Evolutionary conservation across 306 rosid genomes (phyloP), one percentile per base, ranked within the genome.

Genomic region (Gastrolobium bilobum): DNA sequence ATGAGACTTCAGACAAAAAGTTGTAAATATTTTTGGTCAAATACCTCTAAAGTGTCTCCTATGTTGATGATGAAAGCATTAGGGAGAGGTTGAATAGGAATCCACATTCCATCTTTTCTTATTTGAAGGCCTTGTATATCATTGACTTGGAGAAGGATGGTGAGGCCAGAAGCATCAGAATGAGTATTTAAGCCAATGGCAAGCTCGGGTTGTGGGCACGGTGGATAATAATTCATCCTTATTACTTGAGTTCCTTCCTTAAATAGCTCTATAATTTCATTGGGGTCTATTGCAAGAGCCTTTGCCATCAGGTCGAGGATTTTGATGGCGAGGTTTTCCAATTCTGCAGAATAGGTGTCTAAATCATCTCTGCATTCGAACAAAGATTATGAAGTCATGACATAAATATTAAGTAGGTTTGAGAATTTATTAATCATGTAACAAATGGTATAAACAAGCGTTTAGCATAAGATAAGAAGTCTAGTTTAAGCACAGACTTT

Each of bases 81-180:
- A 31, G 86, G 83, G 48, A 86, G 74, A 5, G 89, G 84, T 59
- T 26, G 26, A 44, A 86, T 66, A 3, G 82, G 77, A 79, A 86
- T 50, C 89, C 86, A 82, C 20, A 30, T 20, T 35, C 83, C 89
- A 39, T 79, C 83, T 54, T 86, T 82, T 46, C 56, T 31, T 46
- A 85, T 74, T 64, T 85, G 84, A 5, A 85, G 84, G 6, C 82
- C 84, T 68, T 78, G 82, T 0, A 73, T 46, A 3, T 86, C 85
- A 76, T 42, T 59, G 42, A 33, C 50, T 52, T 78, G 80, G 53
- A 54, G 78, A 8, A 83, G 59, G 54, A 83, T 65, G 31, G 86
- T 78, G 8, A 83, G 75, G 46, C 71, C 76, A 30, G 35, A 14
- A 26, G 3, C 44, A 78, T 78, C 86, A 31, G 80, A 77, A 78